phyloP scores from a whole-genome alignment of 192 early-diverging fungal genomes.

The Mortierella claussenii region DNA sequence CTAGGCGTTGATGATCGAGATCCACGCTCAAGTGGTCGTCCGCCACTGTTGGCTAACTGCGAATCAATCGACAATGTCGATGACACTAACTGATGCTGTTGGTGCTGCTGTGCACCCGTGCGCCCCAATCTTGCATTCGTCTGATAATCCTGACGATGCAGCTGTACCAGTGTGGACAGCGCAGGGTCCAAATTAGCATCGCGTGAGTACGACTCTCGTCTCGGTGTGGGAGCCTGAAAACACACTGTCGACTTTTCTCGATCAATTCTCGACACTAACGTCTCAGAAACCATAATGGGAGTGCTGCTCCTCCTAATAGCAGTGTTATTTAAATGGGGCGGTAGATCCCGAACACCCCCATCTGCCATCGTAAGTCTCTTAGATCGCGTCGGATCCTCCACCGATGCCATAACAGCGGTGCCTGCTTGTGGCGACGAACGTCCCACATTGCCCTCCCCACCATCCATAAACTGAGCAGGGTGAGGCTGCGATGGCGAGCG shows the following conservation, averaged over 20 bases:
- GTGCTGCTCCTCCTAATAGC: conserved; percentile 20
- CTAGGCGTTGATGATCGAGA: not conserved
- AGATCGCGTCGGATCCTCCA: not conserved
- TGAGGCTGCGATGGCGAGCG: not conserved
- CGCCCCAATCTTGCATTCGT: conserved; percentile 20
- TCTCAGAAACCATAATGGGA: conserved; percentile 9
- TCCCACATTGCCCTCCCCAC: not conserved
- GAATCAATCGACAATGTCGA: conserved; percentile 8
- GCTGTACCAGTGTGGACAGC: conserved; percentile 31
- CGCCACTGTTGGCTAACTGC: not conserved
- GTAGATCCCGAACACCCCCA: not conserved
- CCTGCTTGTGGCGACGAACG: not conserved
- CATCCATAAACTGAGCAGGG: not conserved
- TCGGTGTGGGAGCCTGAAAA: conserved; percentile 23
- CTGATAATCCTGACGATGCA: conserved; percentile 32
- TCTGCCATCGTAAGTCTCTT: conserved; percentile 12
- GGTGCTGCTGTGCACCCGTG: not conserved
- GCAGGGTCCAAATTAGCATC: conserved; percentile 30
- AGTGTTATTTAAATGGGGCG: not conserved
- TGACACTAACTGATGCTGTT: not conserved
- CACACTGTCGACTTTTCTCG: conserved; percentile 42
- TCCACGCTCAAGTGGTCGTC: too few species aligned
- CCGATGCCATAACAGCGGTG: not conserved
- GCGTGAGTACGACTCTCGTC: conserved; percentile 9
- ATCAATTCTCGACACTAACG: conserved; percentile 34